A percentile compares a stretch with the other conserved stretches of the same genome.
phyloP scores from a whole-genome alignment of 2,329 filamentous ascomycete genomes.

The Aschersonia sp. region DNA sequence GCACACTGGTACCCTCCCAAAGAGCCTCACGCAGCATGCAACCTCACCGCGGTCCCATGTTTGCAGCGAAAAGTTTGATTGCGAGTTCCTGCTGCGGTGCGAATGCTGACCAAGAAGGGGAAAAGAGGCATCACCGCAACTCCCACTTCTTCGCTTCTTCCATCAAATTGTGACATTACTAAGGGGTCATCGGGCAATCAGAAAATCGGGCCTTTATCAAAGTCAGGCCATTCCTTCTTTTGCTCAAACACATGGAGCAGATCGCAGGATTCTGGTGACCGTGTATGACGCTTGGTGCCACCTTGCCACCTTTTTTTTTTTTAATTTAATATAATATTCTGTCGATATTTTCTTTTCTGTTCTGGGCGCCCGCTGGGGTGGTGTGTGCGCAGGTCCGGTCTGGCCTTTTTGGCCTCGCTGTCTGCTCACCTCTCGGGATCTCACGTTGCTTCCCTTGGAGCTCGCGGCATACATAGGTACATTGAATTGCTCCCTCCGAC shows the following conservation, averaged over 20 bases:
- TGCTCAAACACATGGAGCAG: slow-evolving; percentile 1
- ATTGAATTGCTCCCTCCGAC: neutral
- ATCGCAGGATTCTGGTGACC: slow-evolving; percentile 2
- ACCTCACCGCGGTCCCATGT: neutral
- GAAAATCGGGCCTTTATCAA: slow-evolving; percentile 5
- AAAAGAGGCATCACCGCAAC: neutral
- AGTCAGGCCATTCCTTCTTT: slow-evolving; percentile 3
- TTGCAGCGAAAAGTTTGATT: neutral
- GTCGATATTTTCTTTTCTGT: no score
- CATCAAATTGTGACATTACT: neutral
- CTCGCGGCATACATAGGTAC: neutral
- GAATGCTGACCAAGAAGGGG: neutral
- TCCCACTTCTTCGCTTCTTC: neutral
- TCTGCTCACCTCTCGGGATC: neutral
- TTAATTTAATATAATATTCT: no score
- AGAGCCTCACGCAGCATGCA: neutral
- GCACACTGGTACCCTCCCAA: no score
- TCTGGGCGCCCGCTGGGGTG: neutral
- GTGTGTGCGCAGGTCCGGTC: neutral
- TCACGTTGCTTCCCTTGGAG: no score
- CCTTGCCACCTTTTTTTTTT: slow-evolving; percentile 1
- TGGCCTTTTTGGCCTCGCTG: neutral
- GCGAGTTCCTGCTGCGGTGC: neutral
- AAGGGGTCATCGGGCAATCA: neutral
- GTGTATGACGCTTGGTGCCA: slow-evolving; percentile 2